These are phyloP conservation scores for Smallanthus sonchifolius DNA, from an alignment of 129 eudicot species.

Conservation along the genomic window DNA sequence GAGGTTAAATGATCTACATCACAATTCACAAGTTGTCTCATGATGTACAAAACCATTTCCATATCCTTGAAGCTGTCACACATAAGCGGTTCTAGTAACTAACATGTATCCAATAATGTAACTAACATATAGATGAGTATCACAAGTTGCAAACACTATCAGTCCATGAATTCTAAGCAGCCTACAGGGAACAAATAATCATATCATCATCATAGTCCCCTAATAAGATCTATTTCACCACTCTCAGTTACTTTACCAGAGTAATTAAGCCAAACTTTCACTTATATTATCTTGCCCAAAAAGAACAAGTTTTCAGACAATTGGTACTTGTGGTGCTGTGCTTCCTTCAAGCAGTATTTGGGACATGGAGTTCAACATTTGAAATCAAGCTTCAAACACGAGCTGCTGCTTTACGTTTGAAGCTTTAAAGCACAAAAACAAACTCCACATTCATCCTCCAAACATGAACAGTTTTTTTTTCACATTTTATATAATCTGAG, in stretches of 20 bases:
- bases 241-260: not conserved
- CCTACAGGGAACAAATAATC: not conserved
- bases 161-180: not conserved
- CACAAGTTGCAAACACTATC: not conserved
- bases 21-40: not conserved
- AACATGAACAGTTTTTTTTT: not conserved
- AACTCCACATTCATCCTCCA: conserved; percentile 1
- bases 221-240: conserved; percentile 1
- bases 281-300: not conserved
- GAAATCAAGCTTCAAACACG: not conserved
- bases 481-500: not conserved
- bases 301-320: not conserved
- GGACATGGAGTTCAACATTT: not conserved
- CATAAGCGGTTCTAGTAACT: no score
- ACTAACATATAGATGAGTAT: not conserved
- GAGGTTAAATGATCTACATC: not conserved
- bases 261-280: not conserved
- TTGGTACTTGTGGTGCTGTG: not conserved
- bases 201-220: not conserved
- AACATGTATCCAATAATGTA: no score
- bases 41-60: not conserved
- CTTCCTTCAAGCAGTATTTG: not conserved
- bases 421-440: conserved; percentile 9
- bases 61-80: not conserved
- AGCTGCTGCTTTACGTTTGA: not conserved